Conservation (phyloP, 257 asterid species). For the Nicotiana benthamiana region DNA sequence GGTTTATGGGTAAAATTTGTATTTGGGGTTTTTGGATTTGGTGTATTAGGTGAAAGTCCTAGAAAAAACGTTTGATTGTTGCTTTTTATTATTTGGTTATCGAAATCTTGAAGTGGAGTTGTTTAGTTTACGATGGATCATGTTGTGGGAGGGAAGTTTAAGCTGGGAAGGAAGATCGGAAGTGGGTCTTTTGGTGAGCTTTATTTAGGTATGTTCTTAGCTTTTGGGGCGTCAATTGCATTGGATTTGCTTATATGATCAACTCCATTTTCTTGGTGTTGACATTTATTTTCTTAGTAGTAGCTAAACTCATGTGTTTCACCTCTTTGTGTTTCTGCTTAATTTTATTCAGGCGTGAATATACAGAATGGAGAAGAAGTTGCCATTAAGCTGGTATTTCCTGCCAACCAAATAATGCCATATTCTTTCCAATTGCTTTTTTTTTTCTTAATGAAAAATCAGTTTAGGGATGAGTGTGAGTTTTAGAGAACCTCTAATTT, state of each 20-base stretch:
- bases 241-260: not conserved
- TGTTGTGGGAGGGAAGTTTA: conserved; percentile 80
- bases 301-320: not conserved
- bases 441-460: not conserved
- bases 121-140: conserved; percentile 47
- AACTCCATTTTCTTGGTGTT: not conserved
- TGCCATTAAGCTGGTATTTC: conserved; percentile 71
- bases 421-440: not conserved
- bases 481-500: not conserved
- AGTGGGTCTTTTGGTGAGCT: conserved; percentile 97
- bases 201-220: conserved; percentile 52
- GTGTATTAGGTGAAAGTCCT: not conserved
- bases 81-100: conserved; percentile 4
- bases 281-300: not conserved
- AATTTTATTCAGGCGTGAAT: conserved; percentile 56
- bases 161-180: conserved; percentile 94
- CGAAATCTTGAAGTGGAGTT: not conserved
- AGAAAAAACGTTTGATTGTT: conserved; percentile 6
- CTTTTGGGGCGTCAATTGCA: not conserved
- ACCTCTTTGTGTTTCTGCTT: not conserved
- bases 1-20: conserved; percentile 6
- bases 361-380: conserved; percentile 93
- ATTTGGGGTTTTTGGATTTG: not conserved
- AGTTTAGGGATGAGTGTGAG: not conserved
- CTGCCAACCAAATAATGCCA: too few species aligned